Evolutionary conservation across 306 rosid genomes (phyloP).

Genomic region (Rubus idaeus): DNA sequence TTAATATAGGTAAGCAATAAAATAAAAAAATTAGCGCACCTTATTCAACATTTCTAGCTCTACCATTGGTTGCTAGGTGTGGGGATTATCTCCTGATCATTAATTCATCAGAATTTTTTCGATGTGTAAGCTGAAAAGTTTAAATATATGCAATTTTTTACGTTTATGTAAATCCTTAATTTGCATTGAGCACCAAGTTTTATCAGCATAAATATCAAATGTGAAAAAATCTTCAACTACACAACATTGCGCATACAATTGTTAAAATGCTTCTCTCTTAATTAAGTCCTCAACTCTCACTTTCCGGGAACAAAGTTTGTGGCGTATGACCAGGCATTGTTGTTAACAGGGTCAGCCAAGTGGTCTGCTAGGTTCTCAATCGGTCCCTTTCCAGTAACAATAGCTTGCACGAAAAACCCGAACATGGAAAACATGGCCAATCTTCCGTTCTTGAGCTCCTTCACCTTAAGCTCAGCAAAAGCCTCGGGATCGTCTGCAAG

Average conservation of each 20-base stretch:
- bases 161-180: no score
- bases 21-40: no score
- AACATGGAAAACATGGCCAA: conserved; percentile 34
- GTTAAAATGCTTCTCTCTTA: no score
- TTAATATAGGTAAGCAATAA: no score
- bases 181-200: no score
- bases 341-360: conserved; percentile 30
- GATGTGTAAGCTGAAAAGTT: background rate
- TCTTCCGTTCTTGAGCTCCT: conserved; percentile 31
- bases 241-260: no score
- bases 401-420: conserved; percentile 29
- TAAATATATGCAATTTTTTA: background rate
- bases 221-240: no score
- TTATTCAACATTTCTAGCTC: no score
- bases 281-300: background rate
- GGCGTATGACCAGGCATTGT: conserved; percentile 30
- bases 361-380: conserved; percentile 23
- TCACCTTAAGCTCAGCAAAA: conserved; percentile 31
- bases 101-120: no score
- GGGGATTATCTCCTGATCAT: no score
- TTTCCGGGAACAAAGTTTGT: conserved; percentile 26
- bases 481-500: conserved; percentile 28
- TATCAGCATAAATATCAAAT: no score
- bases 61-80: no score
- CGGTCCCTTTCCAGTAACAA: conserved; percentile 30